These are phyloP conservation scores for Bryopsis sp. DNA, from an alignment of 139 green algal genomes.

Conservation along the genomic window DNA sequence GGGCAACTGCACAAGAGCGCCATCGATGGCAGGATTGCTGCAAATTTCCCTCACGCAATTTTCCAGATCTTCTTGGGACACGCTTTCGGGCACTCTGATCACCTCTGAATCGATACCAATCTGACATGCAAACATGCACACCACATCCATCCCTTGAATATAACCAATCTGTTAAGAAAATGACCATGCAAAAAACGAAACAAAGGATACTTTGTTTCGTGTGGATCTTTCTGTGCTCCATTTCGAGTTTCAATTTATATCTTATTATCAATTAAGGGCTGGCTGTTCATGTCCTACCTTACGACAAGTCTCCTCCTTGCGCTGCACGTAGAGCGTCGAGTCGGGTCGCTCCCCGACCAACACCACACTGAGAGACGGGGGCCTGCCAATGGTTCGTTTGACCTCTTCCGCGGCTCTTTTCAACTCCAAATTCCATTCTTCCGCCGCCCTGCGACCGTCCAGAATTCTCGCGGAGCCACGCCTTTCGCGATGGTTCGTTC, in stretches of 20 bases:
- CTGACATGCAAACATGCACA: background rate
- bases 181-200: too few relatives aligned
- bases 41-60: constrained; percentile 67
- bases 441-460: constrained; percentile 24
- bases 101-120: constrained; percentile 24
- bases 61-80: constrained; percentile 34
- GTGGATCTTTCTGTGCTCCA: too few relatives aligned
- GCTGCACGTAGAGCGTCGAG: constrained; percentile 83
- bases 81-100: constrained; percentile 32
- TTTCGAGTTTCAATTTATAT: too few relatives aligned
- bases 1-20: constrained; percentile 85
- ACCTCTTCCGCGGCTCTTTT: constrained; percentile 25
- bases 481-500: too few relatives aligned
- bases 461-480: constrained; percentile 19
- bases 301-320: constrained; percentile 81
- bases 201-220: too few relatives aligned
- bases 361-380: constrained; percentile 80
- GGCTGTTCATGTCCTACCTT: constrained; percentile 36
- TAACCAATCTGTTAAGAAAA: too few relatives aligned
- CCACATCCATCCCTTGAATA: too few relatives aligned
- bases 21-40: constrained; percentile 63
- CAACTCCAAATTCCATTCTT: constrained; percentile 38
- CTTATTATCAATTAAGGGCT: too few relatives aligned
- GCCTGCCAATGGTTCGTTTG: constrained; percentile 21
- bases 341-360: constrained; percentile 86